Conservation (phyloP, 805 yeast genomes). For the Monosporozyma siamensis region DNA sequence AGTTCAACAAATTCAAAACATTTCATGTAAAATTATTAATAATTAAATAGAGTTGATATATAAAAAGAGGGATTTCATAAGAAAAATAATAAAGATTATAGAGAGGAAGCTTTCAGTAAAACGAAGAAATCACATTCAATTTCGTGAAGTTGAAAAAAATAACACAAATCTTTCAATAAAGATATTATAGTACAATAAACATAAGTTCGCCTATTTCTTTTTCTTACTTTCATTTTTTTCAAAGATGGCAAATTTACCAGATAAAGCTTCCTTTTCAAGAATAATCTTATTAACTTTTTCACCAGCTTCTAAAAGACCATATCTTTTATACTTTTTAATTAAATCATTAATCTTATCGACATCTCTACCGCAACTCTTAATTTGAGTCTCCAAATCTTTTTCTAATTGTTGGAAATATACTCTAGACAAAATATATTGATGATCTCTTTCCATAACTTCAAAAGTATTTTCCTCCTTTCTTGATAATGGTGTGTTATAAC, state of each 20-base stretch:
- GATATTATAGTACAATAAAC: too few relatives aligned
- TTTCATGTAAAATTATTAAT: background rate
- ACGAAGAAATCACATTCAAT: background rate
- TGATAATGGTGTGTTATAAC: conserved; percentile 50
- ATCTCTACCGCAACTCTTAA: conserved; percentile 27
- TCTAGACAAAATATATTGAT: conserved; percentile 44
- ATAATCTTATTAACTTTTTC: conserved; percentile 22
- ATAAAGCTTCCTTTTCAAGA: conserved; percentile 16
- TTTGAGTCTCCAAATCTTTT: conserved; percentile 35
- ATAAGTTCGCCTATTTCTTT: conserved; percentile 3
- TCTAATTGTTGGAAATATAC: conserved; percentile 44
- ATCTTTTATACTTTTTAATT: conserved; percentile 55
- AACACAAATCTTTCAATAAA: background rate
- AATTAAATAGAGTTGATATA: too few relatives aligned
- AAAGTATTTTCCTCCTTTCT: conserved; percentile 23
- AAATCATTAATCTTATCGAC: conserved; percentile 29
- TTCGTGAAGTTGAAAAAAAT: background rate
- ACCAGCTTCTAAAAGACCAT: conserved; percentile 47
- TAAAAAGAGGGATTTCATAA: background rate
- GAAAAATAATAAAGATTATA: background rate
- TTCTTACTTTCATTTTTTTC: conserved; percentile 1
- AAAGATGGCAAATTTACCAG: conserved; percentile 4
- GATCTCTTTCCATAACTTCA: conserved; percentile 32
- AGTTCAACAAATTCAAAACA: background rate
- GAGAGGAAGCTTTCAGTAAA: background rate